phyloP scores from a whole-genome alignment of 306 rosid genomes.

The Myrica gale region DNA sequence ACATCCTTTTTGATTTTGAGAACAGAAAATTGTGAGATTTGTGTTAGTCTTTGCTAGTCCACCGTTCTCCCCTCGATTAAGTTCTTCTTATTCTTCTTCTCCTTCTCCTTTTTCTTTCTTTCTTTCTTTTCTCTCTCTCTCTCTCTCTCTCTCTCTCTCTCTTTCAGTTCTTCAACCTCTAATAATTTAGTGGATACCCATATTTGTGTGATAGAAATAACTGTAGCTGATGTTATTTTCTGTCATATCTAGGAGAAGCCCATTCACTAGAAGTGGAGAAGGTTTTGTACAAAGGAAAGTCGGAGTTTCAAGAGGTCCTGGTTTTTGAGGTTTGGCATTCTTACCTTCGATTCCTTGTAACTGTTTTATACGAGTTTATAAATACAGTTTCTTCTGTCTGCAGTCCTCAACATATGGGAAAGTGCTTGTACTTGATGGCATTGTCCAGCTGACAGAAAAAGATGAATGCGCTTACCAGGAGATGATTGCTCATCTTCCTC shows the following conservation, averaged over 20 bases:
- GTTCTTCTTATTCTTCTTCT: not conserved
- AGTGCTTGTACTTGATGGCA: slow-evolving; percentile 97
- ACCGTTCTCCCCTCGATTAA: not conserved
- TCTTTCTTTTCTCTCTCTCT: too few relatives aligned
- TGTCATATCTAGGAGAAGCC: slow-evolving; percentile 67
- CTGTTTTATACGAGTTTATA: slow-evolving; percentile 9
- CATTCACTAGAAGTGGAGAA: slow-evolving; percentile 79
- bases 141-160: too few relatives aligned
- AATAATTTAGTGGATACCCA: slow-evolving; percentile 8
- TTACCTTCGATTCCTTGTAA: slow-evolving; percentile 13
- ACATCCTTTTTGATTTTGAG: not conserved
- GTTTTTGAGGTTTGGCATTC: slow-evolving; percentile 74
- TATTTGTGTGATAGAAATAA: slow-evolving; percentile 1
- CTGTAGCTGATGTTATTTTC: slow-evolving; percentile 19
- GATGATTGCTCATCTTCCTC: slow-evolving; percentile 97
- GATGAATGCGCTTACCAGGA: slow-evolving; percentile 99
- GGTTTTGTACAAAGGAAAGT: slow-evolving; percentile 64
- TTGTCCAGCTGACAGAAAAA: slow-evolving; percentile 90
- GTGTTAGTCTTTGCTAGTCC: not conserved
- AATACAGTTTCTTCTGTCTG: slow-evolving; percentile 23
- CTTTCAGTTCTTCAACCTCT: not conserved
- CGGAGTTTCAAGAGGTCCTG: slow-evolving; percentile 85
- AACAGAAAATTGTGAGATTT: not conserved
- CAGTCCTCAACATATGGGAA: slow-evolving; percentile 89
- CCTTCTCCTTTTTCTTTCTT: not conserved